Conservation (phyloP, 768 basidiomycete genomes). For the Lactifluus pinguis region DNA sequence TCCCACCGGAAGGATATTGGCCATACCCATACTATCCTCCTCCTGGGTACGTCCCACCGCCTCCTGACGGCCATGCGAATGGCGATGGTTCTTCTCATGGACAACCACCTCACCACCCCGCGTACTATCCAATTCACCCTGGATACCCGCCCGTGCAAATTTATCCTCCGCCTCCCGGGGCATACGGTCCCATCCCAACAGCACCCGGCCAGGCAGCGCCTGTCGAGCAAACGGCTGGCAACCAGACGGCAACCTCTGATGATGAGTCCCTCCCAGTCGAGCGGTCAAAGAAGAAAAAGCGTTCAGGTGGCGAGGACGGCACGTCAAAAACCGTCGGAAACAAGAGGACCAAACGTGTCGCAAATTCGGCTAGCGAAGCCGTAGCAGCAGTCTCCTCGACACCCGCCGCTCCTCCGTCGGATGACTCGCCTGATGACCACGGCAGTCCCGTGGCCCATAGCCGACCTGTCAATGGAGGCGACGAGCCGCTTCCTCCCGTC, state of each 20-base stretch:
- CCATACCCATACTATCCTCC: conserved; percentile 37
- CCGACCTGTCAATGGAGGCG: neutral
- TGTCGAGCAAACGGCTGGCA: conserved; percentile 15
- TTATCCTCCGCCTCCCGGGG: conserved; percentile 25
- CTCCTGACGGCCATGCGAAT: conserved; percentile 27
- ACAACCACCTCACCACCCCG: conserved; percentile 28
- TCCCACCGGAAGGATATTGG: conserved; percentile 35
- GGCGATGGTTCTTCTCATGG: conserved; percentile 28
- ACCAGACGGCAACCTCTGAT: conserved; percentile 19
- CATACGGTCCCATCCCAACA: conserved; percentile 15
- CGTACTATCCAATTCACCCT: conserved; percentile 33
- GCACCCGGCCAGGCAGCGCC: conserved; percentile 1
- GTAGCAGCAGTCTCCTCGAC: neutral
- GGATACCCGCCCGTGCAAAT: conserved; percentile 27
- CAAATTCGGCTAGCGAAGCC: neutral
- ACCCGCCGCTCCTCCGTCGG: neutral
- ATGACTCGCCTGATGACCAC: conserved; percentile 7
- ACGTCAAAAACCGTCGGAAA: conserved; percentile 18
- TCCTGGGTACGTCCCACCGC: conserved; percentile 32
- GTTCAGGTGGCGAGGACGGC: conserved; percentile 24
- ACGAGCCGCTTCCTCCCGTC: conserved; percentile 17
- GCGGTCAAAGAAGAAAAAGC: conserved; percentile 16
- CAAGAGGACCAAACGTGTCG: conserved; percentile 29
- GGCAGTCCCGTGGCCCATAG: conserved; percentile 11
- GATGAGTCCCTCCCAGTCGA: neutral